phyloP scores from a whole-genome alignment of 805 yeast species.

The Hagleromyces aurorensis region DNA sequence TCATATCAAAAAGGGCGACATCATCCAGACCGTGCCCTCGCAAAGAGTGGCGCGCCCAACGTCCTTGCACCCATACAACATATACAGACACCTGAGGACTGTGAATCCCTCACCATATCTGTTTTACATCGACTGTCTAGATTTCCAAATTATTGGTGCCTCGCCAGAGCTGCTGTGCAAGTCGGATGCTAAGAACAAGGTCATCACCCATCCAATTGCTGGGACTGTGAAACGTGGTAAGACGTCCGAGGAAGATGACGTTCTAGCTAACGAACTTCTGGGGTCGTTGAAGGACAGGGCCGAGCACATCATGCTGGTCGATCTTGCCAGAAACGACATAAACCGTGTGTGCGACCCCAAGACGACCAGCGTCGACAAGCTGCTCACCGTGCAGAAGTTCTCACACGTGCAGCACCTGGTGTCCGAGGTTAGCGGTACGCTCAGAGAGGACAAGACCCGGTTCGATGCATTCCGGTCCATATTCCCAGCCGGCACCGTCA shows the following conservation, averaged over 20 bases:
- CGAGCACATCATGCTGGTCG: slow-evolving; percentile 98
- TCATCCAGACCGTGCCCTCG: slow-evolving; percentile 96
- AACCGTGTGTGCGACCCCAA: slow-evolving; percentile 89
- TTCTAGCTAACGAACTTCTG: slow-evolving; percentile 63
- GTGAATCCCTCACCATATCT: slow-evolving; percentile 97
- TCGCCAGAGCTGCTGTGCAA: slow-evolving; percentile 92
- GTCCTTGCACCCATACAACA: slow-evolving; percentile 90
- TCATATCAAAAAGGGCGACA: slow-evolving; percentile 86
- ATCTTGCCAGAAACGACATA: slow-evolving; percentile 91
- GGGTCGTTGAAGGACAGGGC: slow-evolving; percentile 87
- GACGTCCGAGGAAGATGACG: slow-evolving; percentile 87
- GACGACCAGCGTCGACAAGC: slow-evolving; percentile 78
- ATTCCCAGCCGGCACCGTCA: slow-evolving; percentile 98
- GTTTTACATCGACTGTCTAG: slow-evolving; percentile 86
- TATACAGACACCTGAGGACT: slow-evolving; percentile 87
- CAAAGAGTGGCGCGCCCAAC: slow-evolving; percentile 96
- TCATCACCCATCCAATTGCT: slow-evolving; percentile 95
- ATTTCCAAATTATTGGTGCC: slow-evolving; percentile 94
- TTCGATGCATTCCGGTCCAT: slow-evolving; percentile 97
- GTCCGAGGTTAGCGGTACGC: slow-evolving; percentile 86
- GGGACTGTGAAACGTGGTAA: slow-evolving; percentile 91
- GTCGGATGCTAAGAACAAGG: slow-evolving; percentile 59
- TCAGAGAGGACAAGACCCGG: slow-evolving; percentile 75
- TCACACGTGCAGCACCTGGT: slow-evolving; percentile 97
- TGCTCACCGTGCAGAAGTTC: slow-evolving; percentile 85